These are phyloP conservation scores for Paecilomyces fulvus DNA, from an alignment of 2,329 filamentous ascomycete species.

Conservation along the genomic window DNA sequence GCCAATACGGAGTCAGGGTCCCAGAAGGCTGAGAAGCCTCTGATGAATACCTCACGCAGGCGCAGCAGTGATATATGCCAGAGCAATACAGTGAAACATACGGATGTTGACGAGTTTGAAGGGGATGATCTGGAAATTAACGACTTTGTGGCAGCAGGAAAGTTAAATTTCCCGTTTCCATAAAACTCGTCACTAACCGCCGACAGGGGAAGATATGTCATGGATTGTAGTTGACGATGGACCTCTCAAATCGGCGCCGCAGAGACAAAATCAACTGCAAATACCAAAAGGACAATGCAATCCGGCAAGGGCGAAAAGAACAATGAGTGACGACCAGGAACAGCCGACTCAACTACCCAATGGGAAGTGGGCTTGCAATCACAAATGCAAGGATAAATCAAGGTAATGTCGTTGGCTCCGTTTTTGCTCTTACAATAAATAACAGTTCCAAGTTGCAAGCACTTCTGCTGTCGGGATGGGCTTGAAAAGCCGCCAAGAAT, in stretches of 20 bases:
- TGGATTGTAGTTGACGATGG: conserved; percentile 13
- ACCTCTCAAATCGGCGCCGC: not conserved
- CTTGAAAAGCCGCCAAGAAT: conserved; percentile 54
- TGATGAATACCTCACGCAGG: conserved; percentile 9
- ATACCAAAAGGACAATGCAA: conserved; percentile 2
- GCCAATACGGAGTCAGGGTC: conserved; percentile 1
- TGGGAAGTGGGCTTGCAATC: conserved; percentile 67
- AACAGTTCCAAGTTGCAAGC: conserved; percentile 49
- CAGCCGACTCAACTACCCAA: conserved; percentile 52
- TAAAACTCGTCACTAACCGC: not conserved
- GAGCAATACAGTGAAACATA: conserved; percentile 2
- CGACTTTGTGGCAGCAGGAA: conserved; percentile 41
- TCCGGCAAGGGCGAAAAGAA: conserved; percentile 1
- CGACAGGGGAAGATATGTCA: conserved; percentile 10
- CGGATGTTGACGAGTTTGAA: conserved; percentile 42
- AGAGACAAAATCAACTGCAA: conserved; percentile 1
- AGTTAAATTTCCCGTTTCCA: not conserved
- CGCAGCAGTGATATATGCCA: conserved; percentile 12
- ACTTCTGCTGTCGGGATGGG: conserved; percentile 65
- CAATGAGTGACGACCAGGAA: conserved; percentile 9
- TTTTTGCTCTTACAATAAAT: conserved; percentile 22
- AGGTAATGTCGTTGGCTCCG: not conserved
- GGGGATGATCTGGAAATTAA: conserved; percentile 46
- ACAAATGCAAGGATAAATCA: conserved; percentile 55
- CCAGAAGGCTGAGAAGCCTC: conserved; percentile 11